Evolutionary conservation across 805 yeast species (phyloP).

Genomic region (Nakazawaea laoshanensis): DNA sequence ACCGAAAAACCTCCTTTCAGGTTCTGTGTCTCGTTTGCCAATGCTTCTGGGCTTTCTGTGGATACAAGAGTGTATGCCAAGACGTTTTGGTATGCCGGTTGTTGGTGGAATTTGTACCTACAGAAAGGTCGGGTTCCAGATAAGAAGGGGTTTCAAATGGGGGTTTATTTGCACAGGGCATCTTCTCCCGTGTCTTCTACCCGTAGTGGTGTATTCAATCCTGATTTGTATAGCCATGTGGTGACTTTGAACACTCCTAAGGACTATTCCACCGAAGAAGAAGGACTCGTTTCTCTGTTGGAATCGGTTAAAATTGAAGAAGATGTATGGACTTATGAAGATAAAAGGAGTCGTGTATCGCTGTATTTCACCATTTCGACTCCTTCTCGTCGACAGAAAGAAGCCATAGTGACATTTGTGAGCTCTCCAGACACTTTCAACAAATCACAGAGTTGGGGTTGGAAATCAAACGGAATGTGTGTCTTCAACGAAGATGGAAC

Average conservation of each 20-base stretch:
- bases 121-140: conserved; percentile 34
- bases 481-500: conserved; percentile 40
- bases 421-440: conserved; percentile 47
- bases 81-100: conserved; percentile 54
- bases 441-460: conserved; percentile 52
- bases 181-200: conserved; percentile 26
- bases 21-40: conserved; percentile 42
- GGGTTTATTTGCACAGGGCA: conserved; percentile 49
- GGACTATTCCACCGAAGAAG: background rate
- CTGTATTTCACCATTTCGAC: conserved; percentile 49
- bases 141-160: conserved; percentile 38
- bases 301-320: background rate
- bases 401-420: conserved; percentile 42
- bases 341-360: conserved; percentile 33
- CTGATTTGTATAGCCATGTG: conserved; percentile 21
- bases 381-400: conserved; percentile 37
- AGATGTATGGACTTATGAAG: conserved; percentile 27
- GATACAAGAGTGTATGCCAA: conserved; percentile 42
- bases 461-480: conserved; percentile 50
- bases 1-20: conserved; percentile 45
- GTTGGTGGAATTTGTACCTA: conserved; percentile 48
- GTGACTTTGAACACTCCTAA: background rate
- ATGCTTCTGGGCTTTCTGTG: conserved; percentile 33
- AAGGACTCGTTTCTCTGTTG: background rate
- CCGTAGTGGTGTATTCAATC: conserved; percentile 29